Base-by-base conservation (phyloP, 257 asterid genomes). In the Solanum gandarillasii region DNA sequence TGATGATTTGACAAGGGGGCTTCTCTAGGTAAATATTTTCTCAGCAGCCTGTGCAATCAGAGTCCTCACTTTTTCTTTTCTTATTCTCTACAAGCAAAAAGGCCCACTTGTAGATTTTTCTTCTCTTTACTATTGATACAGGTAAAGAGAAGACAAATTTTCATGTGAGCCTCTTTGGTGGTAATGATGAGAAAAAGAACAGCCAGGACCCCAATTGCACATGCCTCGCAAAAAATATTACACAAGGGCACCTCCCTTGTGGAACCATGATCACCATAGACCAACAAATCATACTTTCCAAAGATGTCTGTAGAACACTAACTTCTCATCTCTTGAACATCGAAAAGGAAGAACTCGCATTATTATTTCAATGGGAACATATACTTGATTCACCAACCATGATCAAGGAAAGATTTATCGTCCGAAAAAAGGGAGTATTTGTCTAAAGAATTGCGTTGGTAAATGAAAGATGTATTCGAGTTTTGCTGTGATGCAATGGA, bases 81-180 rank as follows among this genome's bases (percentile, higher is more conserved):
- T 39, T 12, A 9, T 39, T 39, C 11, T 39, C 9, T 39, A 39
- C 43, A 9, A 39, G 43, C 12, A 39, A 39, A 2, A 0, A 8
- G 43, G 75, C 96, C 98, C 12, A 86, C 71, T 86, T 97, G 99
- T 95, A 97, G 92, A 68, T 95, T 95, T 92, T 92, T 95, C 90
- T 94, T 95, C 94, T 94, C 98, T 46, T 91, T 97, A 89, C 93
- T 41, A 41, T 0, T 41, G 46, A 41, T 41, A 41, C 1, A 39
- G 0, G 43, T 9, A 39, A 39, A 39, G 43, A 39, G 12, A 39
- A 39, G 12, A 39, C 0, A 39, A 39, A 39, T 2, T 39, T 9
- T 2, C 10, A 9, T 8, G 12, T 39, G 43, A 0, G 4, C 43
- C 43, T 39, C 11, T 39, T 39, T 39, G 43, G 3, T 39, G 12